Base-by-base conservation (phyloP, 2,329 filamentous ascomycete species). In the Venturia pyrina region DNA sequence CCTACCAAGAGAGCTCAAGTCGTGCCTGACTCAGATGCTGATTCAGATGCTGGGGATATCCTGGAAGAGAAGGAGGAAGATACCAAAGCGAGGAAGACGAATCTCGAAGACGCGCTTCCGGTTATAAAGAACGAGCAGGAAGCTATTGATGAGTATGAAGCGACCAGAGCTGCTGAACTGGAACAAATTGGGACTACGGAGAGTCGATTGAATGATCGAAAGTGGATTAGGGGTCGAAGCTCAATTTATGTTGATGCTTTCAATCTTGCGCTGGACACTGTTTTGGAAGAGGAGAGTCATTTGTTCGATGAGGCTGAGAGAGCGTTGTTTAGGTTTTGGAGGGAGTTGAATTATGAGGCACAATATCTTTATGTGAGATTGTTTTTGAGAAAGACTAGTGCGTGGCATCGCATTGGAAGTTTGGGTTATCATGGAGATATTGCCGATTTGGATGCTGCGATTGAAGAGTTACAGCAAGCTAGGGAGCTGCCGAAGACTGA, bases 191-290 rank as follows among this genome's bases (percentile, higher is more conserved):
- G 32, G n/a, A 65, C 63, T 11, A 72, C 80, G 5, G 80, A 82
- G 68, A 78, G 80, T 46, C 80, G 84, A 8, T 72, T 89, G 17
- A 81, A 81, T 66, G 78, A 85, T 63, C 80, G 80, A 63, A 83
- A 78, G 67, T 96, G 91, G 91, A 77, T 87, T 5, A 86, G 83
- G 71, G 91, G 91, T 0, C 87, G 86, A 74, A 96, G 88, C 72
- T 98, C 93, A 1, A 91, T 99, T 65, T 99, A 99, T 72, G 91
- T 97, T 21, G 95, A 99, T 77, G 95, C 95, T 0, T 99, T 99
- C 80, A 96, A 96, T 72, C 81, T 98, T 17, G 91, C 93, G 1
- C 79, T 99, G 62, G 88, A 93, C 67, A 96, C 91, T 0, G 95
- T 99, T 3, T 78, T 98, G 15, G 87, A 91, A 62, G 91, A 98